Conservation (phyloP, 495 filamentous ascomycete genomes). For the Diplogelasinospora grovesii region DNA sequence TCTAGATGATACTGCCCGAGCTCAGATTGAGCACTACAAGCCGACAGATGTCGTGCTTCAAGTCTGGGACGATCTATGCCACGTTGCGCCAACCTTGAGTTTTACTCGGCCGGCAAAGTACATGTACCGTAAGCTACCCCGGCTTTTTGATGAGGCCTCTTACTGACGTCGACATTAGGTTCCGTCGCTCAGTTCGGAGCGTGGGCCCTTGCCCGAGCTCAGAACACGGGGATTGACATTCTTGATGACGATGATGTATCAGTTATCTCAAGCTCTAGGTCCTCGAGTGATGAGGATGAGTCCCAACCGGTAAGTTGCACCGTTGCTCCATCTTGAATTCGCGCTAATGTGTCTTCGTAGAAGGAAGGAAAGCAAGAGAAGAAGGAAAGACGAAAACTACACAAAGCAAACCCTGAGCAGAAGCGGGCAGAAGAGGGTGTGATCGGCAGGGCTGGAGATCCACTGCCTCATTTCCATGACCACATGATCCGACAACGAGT, state of each 20-base stretch:
- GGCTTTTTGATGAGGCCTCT: too few species aligned
- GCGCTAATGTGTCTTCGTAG: neutral
- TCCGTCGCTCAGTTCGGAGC: constrained; percentile 87
- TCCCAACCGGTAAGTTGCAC: constrained; percentile 14
- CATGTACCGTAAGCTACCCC: too few species aligned
- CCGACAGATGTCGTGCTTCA: constrained; percentile 93
- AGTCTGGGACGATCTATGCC: constrained; percentile 91
- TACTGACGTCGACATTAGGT: too few species aligned
- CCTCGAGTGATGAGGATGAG: constrained; percentile 35
- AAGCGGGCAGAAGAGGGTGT: constrained; percentile 27
- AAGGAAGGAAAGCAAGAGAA: constrained; percentile 1
- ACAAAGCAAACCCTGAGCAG: constrained; percentile 1
- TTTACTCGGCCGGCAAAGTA: constrained; percentile 92
- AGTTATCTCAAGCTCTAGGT: constrained; percentile 55
- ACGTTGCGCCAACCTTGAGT: constrained; percentile 83
- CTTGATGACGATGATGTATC: constrained; percentile 70
- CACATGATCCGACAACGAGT: constrained; percentile 91
- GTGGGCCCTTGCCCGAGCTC: constrained; percentile 79
- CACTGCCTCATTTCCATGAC: constrained; percentile 65
- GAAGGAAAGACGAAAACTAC: constrained; percentile 6
- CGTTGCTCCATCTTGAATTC: neutral
- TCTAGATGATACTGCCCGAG: constrained; percentile 54
- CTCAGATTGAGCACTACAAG: constrained; percentile 58
- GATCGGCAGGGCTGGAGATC: constrained; percentile 76
- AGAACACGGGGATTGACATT: constrained; percentile 71